phyloP scores from a whole-genome alignment of 495 filamentous ascomycete genomes.

The Penicillium lagena region DNA sequence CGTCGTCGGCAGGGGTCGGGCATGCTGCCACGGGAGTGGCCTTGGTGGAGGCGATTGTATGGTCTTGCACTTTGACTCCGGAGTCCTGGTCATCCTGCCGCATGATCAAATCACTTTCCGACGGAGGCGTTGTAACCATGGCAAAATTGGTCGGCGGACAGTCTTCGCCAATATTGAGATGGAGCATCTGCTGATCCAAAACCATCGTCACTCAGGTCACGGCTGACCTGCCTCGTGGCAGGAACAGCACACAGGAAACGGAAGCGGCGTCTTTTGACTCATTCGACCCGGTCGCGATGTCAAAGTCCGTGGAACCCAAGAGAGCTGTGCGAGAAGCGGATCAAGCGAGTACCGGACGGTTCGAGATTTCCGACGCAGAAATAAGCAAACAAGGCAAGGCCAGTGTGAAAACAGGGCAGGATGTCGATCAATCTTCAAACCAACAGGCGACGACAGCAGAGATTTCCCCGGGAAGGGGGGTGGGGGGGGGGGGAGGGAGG shows the following conservation, averaged over 20 bases:
- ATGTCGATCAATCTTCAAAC: no score
- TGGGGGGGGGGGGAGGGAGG: no score
- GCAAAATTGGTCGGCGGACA: slow-evolving; percentile 8
- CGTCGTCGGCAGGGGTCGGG: not conserved
- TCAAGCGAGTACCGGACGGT: no score
- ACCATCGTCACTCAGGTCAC: slow-evolving; percentile 6
- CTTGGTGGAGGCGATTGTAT: no score
- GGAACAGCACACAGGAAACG: not conserved
- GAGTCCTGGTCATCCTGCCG: not conserved
- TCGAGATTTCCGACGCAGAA: no score
- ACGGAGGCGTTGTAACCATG: slow-evolving; percentile 18
- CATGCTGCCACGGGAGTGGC: not conserved
- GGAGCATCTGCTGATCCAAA: slow-evolving; percentile 20
- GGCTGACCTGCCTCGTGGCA: slow-evolving; percentile 5
- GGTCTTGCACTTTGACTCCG: no score
- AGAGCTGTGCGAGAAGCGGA: no score
- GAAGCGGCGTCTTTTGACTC: not conserved
- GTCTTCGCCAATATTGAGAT: slow-evolving; percentile 13
- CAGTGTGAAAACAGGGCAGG: no score
- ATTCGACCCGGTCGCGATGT: not conserved
- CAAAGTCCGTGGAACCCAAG: no score
- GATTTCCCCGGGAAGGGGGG: no score
- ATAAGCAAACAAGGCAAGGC: no score
- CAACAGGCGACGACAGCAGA: no score
- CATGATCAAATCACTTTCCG: slow-evolving; percentile 11